phyloP scores from a whole-genome alignment of 345 rosid species.

The Camelina hispida region DNA sequence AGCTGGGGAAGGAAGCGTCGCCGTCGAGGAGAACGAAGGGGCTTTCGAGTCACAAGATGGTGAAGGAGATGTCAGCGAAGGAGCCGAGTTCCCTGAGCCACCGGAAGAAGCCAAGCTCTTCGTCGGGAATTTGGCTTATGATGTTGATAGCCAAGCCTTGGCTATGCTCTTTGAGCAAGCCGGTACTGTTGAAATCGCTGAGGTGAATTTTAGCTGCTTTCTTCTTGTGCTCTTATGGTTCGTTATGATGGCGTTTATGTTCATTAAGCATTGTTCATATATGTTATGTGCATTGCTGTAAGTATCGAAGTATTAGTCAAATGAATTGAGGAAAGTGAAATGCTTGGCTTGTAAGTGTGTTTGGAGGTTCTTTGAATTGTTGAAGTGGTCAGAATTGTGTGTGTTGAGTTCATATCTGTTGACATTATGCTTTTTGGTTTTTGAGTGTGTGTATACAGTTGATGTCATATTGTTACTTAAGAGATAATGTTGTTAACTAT shows the following conservation, averaged over 20 bases:
- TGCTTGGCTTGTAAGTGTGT: slow-evolving; percentile 6
- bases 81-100: slow-evolving; percentile 49
- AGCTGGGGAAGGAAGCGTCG: slow-evolving; percentile 42
- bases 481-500: neutral
- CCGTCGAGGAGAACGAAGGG: slow-evolving; percentile 46
- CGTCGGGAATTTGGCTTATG: slow-evolving; percentile 84
- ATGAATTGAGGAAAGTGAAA: slow-evolving; percentile 12
- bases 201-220: slow-evolving; percentile 51
- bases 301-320: neutral
- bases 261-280: slow-evolving; percentile 12
- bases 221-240: neutral
- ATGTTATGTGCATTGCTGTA: slow-evolving; percentile 5
- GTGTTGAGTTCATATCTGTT: neutral
- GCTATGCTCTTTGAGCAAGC: slow-evolving; percentile 87
- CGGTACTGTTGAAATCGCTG: slow-evolving; percentile 93
- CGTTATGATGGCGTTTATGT: neutral
- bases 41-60: slow-evolving; percentile 35
- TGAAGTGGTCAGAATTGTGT: slow-evolving; percentile 12
- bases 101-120: slow-evolving; percentile 86
- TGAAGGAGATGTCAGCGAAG: slow-evolving; percentile 30
- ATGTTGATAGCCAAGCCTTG: slow-evolving; percentile 76
- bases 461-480: neutral
- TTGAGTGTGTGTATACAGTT: neutral
- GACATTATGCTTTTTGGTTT: slow-evolving; percentile 8
- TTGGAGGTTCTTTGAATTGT: neutral